phyloP scores from a whole-genome alignment of 805 yeast genomes.

The Saccharomycopsis sp. region DNA sequence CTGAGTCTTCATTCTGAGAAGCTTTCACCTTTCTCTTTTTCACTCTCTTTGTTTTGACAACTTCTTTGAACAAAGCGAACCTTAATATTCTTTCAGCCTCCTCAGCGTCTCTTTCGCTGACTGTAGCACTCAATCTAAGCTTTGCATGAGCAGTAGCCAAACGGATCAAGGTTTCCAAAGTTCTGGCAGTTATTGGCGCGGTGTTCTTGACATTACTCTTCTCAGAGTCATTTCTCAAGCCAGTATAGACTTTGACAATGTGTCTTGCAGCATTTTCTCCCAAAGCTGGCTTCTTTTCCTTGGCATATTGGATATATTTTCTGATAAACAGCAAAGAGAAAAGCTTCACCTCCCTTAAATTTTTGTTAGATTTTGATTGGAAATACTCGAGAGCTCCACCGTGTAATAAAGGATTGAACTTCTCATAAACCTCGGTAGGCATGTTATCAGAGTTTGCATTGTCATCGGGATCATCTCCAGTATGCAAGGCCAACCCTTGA shows the following conservation, averaged over 20 bases:
- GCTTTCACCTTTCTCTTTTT: constrained; percentile 24
- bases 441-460: constrained; percentile 42
- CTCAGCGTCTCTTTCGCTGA: constrained; percentile 69
- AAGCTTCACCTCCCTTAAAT: constrained; percentile 35
- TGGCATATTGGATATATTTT: constrained; percentile 90
- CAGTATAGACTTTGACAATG: constrained; percentile 73
- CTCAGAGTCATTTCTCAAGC: constrained; percentile 65
- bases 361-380: constrained; percentile 28
- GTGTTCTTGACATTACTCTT: constrained; percentile 63
- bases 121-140: constrained; percentile 71
- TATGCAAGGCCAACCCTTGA: constrained; percentile 61
- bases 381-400: constrained; percentile 52
- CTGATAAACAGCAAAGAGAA: constrained; percentile 78
- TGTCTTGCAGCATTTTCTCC: constrained; percentile 69
- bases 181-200: constrained; percentile 97
- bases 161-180: constrained; percentile 91
- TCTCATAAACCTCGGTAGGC: constrained; percentile 54
- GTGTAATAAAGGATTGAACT: constrained; percentile 72
- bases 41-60: constrained; percentile 32
- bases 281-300: constrained; percentile 76
- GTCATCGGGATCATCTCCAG: constrained; percentile 53
- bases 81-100: constrained; percentile 81
- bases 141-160: constrained; percentile 94
- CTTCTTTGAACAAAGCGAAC: constrained; percentile 79
- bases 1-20: constrained; percentile 24